Base-by-base conservation (phyloP, 768 basidiomycete genomes). In the Rhodocollybia butyracea region DNA sequence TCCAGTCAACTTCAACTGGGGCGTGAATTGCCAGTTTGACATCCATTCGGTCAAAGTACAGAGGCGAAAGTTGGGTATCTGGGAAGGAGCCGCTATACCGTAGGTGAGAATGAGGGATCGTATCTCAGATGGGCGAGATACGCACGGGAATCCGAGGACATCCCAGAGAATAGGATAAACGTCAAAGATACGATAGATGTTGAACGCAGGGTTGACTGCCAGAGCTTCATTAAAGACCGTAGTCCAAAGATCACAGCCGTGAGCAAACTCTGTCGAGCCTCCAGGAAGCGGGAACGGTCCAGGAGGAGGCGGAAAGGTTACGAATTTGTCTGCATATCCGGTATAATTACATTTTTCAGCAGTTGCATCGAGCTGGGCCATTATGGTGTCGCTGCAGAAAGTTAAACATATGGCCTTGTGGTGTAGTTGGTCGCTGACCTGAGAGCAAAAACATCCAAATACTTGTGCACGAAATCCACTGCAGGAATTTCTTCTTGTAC, bases 91-190 rank as follows among this genome's bases (percentile, higher is more conserved):
- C 84, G 2, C 83, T 85, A 24, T 59, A 51, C 31, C 42, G 10
- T 11, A 40, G 13, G 13, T 11, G 21, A 15, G 17, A 17, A 22
- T 62, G 4, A 51, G 19, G 31, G n/a, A 17, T n/a, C 19, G 31
- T 17, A 22, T n/a, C 7, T 7, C 6, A n/a, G 36, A 12, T 43
- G 45, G 17, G 4, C 15, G 26, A 3, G 19, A 41, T 11, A 65
- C 82, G 31, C 61, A 87, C 83, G 88, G 88, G 77, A 86, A 89
- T n/a, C 88, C 88, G 29, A 90, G 83, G 5, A 89, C 87, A 57
- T 90, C 88, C 88, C 86, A 90, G 12, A 86, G 71, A 39, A 86
- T 75, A 0, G 88, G 89, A 68, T 73, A 88, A 60, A 82, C 87
- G 62, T 89, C 88, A 68, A 88, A 87, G 53, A 91, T 87, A 21